These are phyloP conservation scores for Dillenia suffruticosa DNA, from an alignment of 164 flowering plant species.

Conservation along the genomic window DNA sequence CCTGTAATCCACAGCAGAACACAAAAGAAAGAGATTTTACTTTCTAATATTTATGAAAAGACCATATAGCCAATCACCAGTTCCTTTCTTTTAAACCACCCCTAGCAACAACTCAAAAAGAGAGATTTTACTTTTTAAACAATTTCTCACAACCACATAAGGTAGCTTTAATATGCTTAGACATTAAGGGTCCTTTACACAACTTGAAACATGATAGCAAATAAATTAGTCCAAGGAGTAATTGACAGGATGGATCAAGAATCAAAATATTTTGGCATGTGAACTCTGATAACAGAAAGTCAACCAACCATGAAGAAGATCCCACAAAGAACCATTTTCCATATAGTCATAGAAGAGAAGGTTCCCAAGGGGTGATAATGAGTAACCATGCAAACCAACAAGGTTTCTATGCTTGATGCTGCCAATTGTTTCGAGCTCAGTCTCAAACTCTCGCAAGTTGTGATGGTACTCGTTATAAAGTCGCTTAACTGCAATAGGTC, in stretches of 20 bases:
- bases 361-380: constrained; percentile 68
- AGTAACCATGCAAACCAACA: constrained; percentile 86
- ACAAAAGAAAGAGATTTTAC: neutral
- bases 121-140: too few relatives aligned
- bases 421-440: constrained; percentile 84
- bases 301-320: constrained; percentile 82
- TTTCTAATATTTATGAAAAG: too few relatives aligned
- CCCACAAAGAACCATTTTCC: constrained; percentile 97
- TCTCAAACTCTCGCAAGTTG: constrained; percentile 71
- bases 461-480: constrained; percentile 60
- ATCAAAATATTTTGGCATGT: too few relatives aligned
- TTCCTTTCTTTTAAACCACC: too few relatives aligned
- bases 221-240: too few relatives aligned
- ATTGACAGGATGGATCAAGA: too few relatives aligned
- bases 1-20: constrained; percentile 30
- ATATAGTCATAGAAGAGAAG: constrained; percentile 93
- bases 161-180: too few relatives aligned
- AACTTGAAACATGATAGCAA: too few relatives aligned
- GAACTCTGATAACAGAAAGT: neutral
- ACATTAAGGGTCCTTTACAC: too few relatives aligned
- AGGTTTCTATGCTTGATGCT: constrained; percentile 88
- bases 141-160: too few relatives aligned
- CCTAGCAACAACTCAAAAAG: too few relatives aligned
- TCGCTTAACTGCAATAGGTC: constrained; percentile 85
- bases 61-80: too few relatives aligned